Evolutionary conservation across 768 basidiomycete species (phyloP).

Genomic region (Pulveroboletus sp.): DNA sequence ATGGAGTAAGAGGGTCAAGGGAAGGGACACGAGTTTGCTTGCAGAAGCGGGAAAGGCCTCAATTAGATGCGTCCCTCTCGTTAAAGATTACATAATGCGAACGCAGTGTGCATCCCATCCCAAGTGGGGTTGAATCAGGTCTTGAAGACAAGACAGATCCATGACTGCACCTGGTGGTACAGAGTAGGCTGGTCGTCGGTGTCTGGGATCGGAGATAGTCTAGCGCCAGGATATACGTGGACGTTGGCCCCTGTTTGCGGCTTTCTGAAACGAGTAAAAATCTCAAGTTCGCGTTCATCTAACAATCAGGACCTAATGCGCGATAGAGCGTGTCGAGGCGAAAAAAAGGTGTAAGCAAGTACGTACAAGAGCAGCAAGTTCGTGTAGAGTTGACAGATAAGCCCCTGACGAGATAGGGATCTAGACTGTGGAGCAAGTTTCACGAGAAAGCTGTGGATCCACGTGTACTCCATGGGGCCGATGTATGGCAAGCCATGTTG

Average conservation of each 20-base stretch:
- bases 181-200: not conserved
- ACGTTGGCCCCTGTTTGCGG: not conserved
- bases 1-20: conserved; percentile 54
- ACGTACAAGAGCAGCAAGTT: conserved; percentile 10
- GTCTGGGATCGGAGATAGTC: not conserved
- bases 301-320: not conserved
- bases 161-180: conserved; percentile 3
- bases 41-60: conserved; percentile 37
- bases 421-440: conserved; percentile 2
- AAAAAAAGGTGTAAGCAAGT: not conserved
- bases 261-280: not conserved
- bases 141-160: conserved; percentile 9
- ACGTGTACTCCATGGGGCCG: not conserved
- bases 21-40: conserved; percentile 26
- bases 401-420: conserved; percentile 3
- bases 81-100: conserved; percentile 37
- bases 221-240: not conserved
- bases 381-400: not conserved
- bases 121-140: conserved; percentile 22
- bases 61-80: conserved; percentile 48
- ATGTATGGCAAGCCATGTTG: not conserved
- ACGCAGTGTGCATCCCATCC: conserved; percentile 33
- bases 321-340: not conserved
- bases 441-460: conserved; percentile 1
- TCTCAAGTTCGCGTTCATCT: not conserved